Base-by-base conservation (phyloP, 148 eudicot species). In the Vaccinium macrocarpon region DNA sequence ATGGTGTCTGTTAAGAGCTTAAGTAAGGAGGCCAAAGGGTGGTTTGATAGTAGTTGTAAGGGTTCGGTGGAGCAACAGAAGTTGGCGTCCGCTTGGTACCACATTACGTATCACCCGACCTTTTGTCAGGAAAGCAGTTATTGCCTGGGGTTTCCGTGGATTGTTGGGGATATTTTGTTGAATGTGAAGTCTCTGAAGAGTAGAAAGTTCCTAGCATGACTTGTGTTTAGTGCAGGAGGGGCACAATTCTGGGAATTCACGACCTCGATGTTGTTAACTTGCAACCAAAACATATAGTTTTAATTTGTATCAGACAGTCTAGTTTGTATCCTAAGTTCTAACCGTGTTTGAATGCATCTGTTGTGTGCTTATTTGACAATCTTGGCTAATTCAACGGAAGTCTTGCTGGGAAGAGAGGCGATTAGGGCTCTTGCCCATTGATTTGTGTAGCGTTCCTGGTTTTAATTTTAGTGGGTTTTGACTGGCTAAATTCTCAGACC, bases 61-160 rank as follows among this genome's bases (percentile, higher is more conserved):
- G 82, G 18, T 5, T 27, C 15, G 49, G 53, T 83, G 16, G 93
- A 93, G 38, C 87, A 88, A 29, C 86, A 85, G 85, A 90, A 86
- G 85, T 51, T 96, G 96, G 98, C 99, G 0, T 91, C 99, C 1
- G 99, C 99, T 32, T 96, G 99, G 99, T 96, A 96, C 86, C 88
- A 93, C 77, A 95, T 96, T 15, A 89, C 98, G 38, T 96, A 96
- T 82, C 96, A 95, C 82, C 93, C 94, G 3, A 84, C 86, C 62
- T 88, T 91, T 49, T 89, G 88, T 49, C 81, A 90, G 29, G 95
- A 86, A 84, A 91, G 97, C 56, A 76, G 55, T 27, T 89, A 92
- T 62, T 97, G 97, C 87, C 81, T 97, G 80, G 90, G 99, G 16
- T 97, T 97, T 86, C 99, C 99, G 0, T 97, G 99, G 99, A 90